Evolutionary conservation across 495 filamentous ascomycete species (phyloP).

Genomic region (Massariosphaeria phaeospora): DNA sequence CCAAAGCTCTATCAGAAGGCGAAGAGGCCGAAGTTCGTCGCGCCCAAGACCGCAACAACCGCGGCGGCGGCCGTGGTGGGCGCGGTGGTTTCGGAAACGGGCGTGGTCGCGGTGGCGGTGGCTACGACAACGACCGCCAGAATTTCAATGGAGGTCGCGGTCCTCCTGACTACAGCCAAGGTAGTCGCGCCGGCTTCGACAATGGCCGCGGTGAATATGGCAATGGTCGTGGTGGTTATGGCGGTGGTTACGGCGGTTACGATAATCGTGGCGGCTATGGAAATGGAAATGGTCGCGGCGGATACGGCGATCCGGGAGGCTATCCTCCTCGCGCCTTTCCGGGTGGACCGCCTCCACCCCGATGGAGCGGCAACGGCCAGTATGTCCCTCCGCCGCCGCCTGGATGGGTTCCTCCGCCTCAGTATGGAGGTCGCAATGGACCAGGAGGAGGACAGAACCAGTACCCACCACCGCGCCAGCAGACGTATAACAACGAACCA

Average conservation of each 20-base stretch:
- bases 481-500: not conserved
- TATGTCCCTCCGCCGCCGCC: not conserved
- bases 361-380: no score
- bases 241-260: conserved; percentile 6
- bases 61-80: conserved; percentile 48
- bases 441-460: no score
- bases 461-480: not conserved
- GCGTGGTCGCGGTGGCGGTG: not conserved
- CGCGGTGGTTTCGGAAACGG: conserved; percentile 9
- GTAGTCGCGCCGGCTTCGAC: not conserved
- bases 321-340: not conserved
- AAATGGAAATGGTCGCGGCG: not conserved
- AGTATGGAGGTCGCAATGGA: no score
- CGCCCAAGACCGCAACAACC: conserved; percentile 48
- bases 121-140: conserved; percentile 4
- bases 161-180: not conserved
- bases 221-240: conserved; percentile 2
- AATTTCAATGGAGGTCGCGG: conserved; percentile 1
- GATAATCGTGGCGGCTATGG: conserved; percentile 4
- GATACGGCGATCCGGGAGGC: not conserved
- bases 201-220: not conserved
- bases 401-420: conserved; percentile 6
- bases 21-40: conserved; percentile 68
- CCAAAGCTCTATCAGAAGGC: conserved; percentile 61
- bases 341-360: not conserved